phyloP scores from a whole-genome alignment of 495 filamentous ascomycete genomes.

The Penicillium antarcticum region DNA sequence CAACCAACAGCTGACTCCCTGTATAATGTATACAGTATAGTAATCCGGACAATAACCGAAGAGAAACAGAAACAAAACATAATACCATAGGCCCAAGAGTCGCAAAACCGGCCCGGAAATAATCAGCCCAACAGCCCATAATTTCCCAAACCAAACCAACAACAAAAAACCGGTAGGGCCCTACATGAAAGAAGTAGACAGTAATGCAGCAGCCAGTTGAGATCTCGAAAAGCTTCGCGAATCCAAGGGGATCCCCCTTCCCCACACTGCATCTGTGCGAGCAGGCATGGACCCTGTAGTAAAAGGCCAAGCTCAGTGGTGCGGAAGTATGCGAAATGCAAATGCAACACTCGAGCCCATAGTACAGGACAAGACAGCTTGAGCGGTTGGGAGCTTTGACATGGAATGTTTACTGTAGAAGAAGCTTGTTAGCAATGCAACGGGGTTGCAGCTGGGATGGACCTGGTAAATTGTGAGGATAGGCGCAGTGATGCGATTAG shows the following conservation, averaged over 20 bases:
- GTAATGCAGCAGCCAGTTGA: conserved; percentile 4
- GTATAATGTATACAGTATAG: no score
- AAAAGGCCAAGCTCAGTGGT: conserved; percentile 7
- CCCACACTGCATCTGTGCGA: conserved; percentile 16
- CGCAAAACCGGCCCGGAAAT: not conserved
- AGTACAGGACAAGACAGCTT: conserved; percentile 1
- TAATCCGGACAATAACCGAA: not conserved
- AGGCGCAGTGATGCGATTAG: not conserved
- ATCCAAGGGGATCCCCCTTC: conserved; percentile 23
- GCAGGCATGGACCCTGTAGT: conserved; percentile 23
- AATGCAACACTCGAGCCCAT: conserved; percentile 14
- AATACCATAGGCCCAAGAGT: not conserved
- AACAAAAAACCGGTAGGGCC: not conserved
- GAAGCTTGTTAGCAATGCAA: conserved; percentile 23
- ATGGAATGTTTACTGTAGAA: not conserved
- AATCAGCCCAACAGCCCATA: not conserved
- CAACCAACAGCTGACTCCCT: not conserved
- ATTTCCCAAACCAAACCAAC: no score
- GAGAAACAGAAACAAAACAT: not conserved
- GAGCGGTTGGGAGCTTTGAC: no score
- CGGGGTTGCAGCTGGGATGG: conserved; percentile 1
- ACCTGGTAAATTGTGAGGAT: not conserved
- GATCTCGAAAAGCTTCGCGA: conserved; percentile 29
- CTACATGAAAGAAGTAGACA: not conserved
- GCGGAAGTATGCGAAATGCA: not conserved